Conservation (phyloP, 306 rosid species). For the Quercus variabilis region DNA sequence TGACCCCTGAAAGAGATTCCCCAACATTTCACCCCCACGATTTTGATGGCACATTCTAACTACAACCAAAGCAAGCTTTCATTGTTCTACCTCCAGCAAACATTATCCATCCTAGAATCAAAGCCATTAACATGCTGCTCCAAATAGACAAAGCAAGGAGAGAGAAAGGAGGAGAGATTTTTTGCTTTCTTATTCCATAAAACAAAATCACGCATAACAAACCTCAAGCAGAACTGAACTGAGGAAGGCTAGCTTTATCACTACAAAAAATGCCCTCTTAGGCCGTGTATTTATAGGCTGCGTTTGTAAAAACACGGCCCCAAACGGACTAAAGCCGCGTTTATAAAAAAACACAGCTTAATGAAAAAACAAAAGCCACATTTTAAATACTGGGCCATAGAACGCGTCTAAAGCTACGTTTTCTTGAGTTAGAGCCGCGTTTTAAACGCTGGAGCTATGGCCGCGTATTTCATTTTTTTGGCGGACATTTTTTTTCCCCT, state of each 20-base stretch:
- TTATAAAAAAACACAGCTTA: too few relatives aligned
- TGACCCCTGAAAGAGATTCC: neutral
- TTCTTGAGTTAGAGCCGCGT: too few relatives aligned
- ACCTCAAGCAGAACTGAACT: neutral
- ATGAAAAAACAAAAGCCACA: accelerated
- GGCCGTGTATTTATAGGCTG: too few relatives aligned
- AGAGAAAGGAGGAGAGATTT: neutral
- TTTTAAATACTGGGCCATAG: too few relatives aligned
- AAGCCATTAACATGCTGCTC: neutral
- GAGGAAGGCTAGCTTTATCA: too few relatives aligned
- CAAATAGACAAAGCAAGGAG: neutral
- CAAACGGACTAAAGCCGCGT: too few relatives aligned
- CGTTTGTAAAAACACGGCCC: too few relatives aligned
- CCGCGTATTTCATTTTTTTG: too few relatives aligned
- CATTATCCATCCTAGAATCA: neutral
- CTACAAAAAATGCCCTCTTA: too few relatives aligned
- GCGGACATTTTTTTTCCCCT: too few relatives aligned
- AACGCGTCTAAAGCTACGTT: too few relatives aligned
- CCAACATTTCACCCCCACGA: neutral
- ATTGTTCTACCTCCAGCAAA: neutral
- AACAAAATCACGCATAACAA: neutral
- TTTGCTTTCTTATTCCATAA: neutral
- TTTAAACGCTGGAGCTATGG: too few relatives aligned
- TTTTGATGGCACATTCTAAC: neutral
- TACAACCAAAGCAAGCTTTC: neutral